Evolutionary conservation across 768 basidiomycete species (phyloP).

Genomic region (Pleurotus cornucopiae): DNA sequence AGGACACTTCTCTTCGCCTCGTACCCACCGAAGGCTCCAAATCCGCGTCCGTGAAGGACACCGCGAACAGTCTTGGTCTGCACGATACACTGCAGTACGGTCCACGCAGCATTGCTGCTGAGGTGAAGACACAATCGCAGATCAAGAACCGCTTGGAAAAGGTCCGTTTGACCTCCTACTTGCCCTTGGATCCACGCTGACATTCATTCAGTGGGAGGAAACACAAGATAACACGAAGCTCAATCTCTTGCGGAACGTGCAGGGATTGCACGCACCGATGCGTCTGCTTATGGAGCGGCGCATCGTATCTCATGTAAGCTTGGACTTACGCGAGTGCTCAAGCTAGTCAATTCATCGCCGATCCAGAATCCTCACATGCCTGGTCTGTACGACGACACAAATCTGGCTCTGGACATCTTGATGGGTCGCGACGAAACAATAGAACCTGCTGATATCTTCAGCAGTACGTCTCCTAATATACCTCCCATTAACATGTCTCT

Average conservation of each 20-base stretch:
- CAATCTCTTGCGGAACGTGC: slow-evolving; percentile 77
- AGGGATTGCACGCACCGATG: slow-evolving; percentile 87
- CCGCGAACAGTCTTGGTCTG: slow-evolving; percentile 71
- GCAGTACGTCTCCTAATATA: slow-evolving; percentile 40
- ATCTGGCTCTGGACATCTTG: slow-evolving; percentile 88
- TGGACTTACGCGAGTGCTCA: slow-evolving; percentile 5
- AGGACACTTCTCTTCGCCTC: slow-evolving; percentile 57
- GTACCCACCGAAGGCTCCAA: slow-evolving; percentile 54
- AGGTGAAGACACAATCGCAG: slow-evolving; percentile 56
- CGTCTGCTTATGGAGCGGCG: slow-evolving; percentile 92
- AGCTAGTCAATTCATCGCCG: not conserved
- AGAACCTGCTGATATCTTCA: slow-evolving; percentile 76
- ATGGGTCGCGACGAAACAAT: slow-evolving; percentile 89
- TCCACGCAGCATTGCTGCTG: slow-evolving; percentile 72
- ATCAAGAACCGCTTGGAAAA: slow-evolving; percentile 73
- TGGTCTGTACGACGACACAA: slow-evolving; percentile 52
- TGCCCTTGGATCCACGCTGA: slow-evolving; percentile 1
- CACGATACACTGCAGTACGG: slow-evolving; percentile 90
- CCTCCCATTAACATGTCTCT: not conserved
- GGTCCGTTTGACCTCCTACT: slow-evolving; percentile 37
- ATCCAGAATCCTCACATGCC: slow-evolving; percentile 64
- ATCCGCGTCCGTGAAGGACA: slow-evolving; percentile 62
- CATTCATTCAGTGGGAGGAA: slow-evolving; percentile 73
- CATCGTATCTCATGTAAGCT: slow-evolving; percentile 70
- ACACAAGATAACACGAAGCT: slow-evolving; percentile 88